These are phyloP conservation scores for Rubroboletus pulcherrimus DNA, from an alignment of 768 basidiomycete species.

Conservation along the genomic window DNA sequence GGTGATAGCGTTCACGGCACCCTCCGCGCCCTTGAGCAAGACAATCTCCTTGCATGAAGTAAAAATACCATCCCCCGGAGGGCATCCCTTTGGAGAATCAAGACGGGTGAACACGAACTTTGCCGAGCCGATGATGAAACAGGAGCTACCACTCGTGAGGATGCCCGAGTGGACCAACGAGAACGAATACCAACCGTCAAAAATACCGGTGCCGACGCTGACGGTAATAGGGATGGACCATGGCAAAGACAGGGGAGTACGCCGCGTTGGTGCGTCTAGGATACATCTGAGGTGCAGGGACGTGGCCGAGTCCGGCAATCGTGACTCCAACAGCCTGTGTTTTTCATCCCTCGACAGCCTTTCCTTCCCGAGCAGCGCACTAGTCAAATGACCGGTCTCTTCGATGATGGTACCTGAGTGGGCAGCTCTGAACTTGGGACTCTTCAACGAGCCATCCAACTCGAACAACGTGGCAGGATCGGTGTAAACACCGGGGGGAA, in stretches of 20 bases:
- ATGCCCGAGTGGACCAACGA: too few species aligned
- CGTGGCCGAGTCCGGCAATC: slow-evolving; percentile 23
- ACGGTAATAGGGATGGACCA: too few species aligned
- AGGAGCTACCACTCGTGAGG: too few species aligned
- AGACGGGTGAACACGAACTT: slow-evolving; percentile 26
- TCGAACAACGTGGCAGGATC: slow-evolving; percentile 32
- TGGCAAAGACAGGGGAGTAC: slow-evolving; percentile 25
- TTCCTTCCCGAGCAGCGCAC: slow-evolving; percentile 12
- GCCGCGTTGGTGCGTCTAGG: slow-evolving; percentile 17
- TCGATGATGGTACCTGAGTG: slow-evolving; percentile 32
- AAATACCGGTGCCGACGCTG: too few species aligned
- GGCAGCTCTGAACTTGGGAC: slow-evolving; percentile 31
- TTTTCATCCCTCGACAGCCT: slow-evolving; percentile 19
- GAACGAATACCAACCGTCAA: too few species aligned
- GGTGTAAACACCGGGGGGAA: too few species aligned
- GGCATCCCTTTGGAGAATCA: slow-evolving; percentile 15
- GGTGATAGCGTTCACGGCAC: too few species aligned
- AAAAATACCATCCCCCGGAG: slow-evolving; percentile 31
- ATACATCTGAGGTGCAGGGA: slow-evolving; percentile 12
- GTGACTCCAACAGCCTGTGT: slow-evolving; percentile 26
- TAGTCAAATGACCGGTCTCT: slow-evolving; percentile 10
- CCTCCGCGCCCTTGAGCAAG: slow-evolving; percentile 27
- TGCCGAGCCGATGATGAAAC: slow-evolving; percentile 35
- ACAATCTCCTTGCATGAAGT: slow-evolving; percentile 20
- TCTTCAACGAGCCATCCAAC: slow-evolving; percentile 25